Evolutionary conservation across 805 yeast species (phyloP).

Genomic region (Wickerhamiella australiensis): DNA sequence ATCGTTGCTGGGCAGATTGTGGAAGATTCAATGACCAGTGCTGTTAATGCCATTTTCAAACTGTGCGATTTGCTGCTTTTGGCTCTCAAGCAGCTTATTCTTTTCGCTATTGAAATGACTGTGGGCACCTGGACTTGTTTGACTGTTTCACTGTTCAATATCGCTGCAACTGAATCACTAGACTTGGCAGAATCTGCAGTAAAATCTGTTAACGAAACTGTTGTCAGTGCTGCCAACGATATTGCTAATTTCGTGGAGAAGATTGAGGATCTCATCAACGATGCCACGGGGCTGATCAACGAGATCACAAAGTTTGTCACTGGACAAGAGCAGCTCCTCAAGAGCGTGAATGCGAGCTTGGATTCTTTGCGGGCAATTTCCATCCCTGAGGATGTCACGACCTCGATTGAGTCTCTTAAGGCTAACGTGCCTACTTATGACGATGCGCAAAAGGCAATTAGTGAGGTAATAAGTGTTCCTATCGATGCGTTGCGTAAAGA

Average conservation of each 20-base stretch:
- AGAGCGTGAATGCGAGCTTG: slow-evolving; percentile 48
- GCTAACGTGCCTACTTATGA: slow-evolving; percentile 53
- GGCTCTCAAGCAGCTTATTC: slow-evolving; percentile 45
- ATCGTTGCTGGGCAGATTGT: slow-evolving; percentile 43
- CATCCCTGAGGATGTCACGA: slow-evolving; percentile 55
- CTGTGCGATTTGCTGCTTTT: slow-evolving; percentile 31
- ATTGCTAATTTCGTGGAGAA: slow-evolving; percentile 56
- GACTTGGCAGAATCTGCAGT: slow-evolving; percentile 59
- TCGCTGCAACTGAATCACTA: slow-evolving; percentile 58
- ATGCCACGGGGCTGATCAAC: slow-evolving; percentile 39
- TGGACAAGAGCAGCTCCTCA: slow-evolving; percentile 34
- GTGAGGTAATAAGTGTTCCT: slow-evolving; percentile 44
- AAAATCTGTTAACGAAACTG: slow-evolving; percentile 46
- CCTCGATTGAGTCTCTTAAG: slow-evolving; percentile 40
- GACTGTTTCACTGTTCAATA: slow-evolving; percentile 58
- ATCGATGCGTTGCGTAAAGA: slow-evolving; percentile 38
- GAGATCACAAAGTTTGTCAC: slow-evolving; percentile 46
- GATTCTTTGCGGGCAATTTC: slow-evolving; percentile 41
- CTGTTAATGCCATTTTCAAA: neutral
- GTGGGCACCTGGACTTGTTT: slow-evolving; percentile 84
- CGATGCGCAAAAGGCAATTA: slow-evolving; percentile 48
- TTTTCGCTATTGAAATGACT: slow-evolving; percentile 57
- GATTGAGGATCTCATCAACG: slow-evolving; percentile 46
- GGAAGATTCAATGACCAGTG: slow-evolving; percentile 29
- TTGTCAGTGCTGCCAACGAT: slow-evolving; percentile 42